Base-by-base conservation (phyloP, 2,329 filamentous ascomycete genomes). In the Arthroderma uncinatum region DNA sequence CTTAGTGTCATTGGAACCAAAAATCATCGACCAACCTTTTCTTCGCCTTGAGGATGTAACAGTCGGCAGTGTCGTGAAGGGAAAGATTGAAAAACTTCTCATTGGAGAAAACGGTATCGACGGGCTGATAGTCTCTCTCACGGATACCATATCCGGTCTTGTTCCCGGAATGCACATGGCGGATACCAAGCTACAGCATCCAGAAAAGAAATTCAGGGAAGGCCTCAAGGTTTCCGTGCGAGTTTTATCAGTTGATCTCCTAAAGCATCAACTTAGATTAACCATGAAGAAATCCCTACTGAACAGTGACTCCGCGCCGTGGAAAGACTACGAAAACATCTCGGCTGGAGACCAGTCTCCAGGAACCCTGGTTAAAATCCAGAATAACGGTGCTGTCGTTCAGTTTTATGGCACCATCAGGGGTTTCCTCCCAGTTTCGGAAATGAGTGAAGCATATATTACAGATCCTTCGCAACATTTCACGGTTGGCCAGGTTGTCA, bases 401-500 rank as follows among this genome's bases (percentile, higher is more conserved):
- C 89, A 95, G 68, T 98, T 97, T 72, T 98, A 94, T 66, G 89
- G 89, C 16, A 74, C 78, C 7, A 78, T 98, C 19, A 82, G 83
- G 62, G 94, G 87, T 7, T 98, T 94, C 75, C 78, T 98, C 56
- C 93, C 93, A 1, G 85, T 95, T 0, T 88, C 88, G 1, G 92
- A 98, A 72, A 98, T 98, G 93, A 97, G 93, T 69, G 93, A 98
- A 70, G 90, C 91, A 9, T 96, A 86, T 67, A 96, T 98, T 66
- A 82, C 86, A 63, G 87, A 96, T 66, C 90, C 93, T 3, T 82
- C 82, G 48, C 84, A 94, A 66, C 91, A 97, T 72, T 98, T 98
- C 76, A 84, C 86, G 36, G 74, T 84, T 44, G 94, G 93, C 0
- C 93, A 98, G 70, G 92, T 95, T 1, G 86, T 98, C 62, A 94